Evolutionary conservation across 2,329 filamentous ascomycete species (phyloP), one percentile per base, ranked within the genome.

Genomic region (Plectosphaerella plurivora): DNA sequence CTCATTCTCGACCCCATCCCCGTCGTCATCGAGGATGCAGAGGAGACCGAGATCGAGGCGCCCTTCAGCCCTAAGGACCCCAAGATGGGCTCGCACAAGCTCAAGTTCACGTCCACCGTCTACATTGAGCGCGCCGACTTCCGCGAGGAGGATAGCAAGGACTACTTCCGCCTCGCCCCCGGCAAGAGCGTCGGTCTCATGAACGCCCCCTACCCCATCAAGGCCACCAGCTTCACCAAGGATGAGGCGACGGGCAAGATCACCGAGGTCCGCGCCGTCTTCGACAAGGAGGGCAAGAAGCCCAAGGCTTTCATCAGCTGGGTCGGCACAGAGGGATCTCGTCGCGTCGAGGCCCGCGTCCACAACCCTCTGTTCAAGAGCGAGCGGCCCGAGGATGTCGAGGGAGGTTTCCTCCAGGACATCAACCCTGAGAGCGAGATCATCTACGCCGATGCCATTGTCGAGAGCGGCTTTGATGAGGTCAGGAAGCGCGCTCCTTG

Each of bases 291-390:
- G 55, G 82, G 78, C 16, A 84, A 86, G 64, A 82, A 84, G 61
- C 83, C 87, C 42, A 93, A 95, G 73, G 86, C 91, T 2, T 89
- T 84, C 65, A 96, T 97, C 66, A 91, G 96, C 65, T 97, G 93
- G 93, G 89, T 96, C 6, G 83, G 64, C 18, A 65, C 85, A 5
- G 82, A 84, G 39, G 86, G 83, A 2, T 81, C 86, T 1, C 78
- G 78, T 14, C 83, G 84, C 59, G 86, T 87, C 12, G 88, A 92
- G 68, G 88, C 84, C 42, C 87, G 92, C 54, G 78, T 94, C 47
- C 87, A 94, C 73, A 89, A 91, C 66, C 76, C 84, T 3, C 79
- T 97, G 1, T 97, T 97, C 81, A 91, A 91, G 68, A 90, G 87
- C 4, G 86, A 92, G 47, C 87, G 94, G 63, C 92, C 93, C 3